Conservation (phyloP, 2,329 filamentous ascomycete genomes). For the Aspergillus sojae region DNA sequence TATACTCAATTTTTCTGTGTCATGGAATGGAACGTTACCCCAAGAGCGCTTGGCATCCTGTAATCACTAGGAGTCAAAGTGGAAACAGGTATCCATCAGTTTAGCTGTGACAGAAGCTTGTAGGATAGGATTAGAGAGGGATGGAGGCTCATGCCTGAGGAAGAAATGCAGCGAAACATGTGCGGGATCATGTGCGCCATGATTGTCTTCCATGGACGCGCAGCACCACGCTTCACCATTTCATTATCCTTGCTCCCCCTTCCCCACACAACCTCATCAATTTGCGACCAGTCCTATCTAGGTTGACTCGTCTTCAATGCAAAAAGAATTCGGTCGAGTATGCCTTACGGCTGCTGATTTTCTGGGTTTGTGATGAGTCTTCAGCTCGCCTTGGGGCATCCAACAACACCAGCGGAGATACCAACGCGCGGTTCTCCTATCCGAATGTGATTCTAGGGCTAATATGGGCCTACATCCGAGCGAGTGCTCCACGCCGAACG, state of each 20-base stretch:
- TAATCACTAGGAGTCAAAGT: neutral
- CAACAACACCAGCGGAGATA: neutral
- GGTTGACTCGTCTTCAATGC: neutral
- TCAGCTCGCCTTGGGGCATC: neutral
- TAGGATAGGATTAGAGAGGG: neutral
- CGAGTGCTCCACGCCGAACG: neutral
- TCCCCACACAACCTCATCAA: neutral
- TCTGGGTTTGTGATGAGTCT: neutral
- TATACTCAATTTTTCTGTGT: neutral
- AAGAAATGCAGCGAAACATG: neutral
- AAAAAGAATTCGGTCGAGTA: neutral
- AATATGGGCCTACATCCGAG: neutral
- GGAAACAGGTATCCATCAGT: neutral
- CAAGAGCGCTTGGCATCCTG: neutral
- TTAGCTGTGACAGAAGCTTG: neutral
- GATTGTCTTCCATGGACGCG: neutral
- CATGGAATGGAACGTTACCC: constrained; percentile 2
- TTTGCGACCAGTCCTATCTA: neutral
- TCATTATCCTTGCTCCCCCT: neutral
- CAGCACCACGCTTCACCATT: neutral
- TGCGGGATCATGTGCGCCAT: neutral
- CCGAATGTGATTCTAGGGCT: neutral
- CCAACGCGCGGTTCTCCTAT: neutral
- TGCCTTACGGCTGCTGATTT: neutral
- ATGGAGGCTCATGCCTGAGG: neutral